Evolutionary conservation across 371 early-diverging fungal species (phyloP), one percentile per base, ranked within the genome.

Genomic region (Aphelidium insulamus): DNA sequence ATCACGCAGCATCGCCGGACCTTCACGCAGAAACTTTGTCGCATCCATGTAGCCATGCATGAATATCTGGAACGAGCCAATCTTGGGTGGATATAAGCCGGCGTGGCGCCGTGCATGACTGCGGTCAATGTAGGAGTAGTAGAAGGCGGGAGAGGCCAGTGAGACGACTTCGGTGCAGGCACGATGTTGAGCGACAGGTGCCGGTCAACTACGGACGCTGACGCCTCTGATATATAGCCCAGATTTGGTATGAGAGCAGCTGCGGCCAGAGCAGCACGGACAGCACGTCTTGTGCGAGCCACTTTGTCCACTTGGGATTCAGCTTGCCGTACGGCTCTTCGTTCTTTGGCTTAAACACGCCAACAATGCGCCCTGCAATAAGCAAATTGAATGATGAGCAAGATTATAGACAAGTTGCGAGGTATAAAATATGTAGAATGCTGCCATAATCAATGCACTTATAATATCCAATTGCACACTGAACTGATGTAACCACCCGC

Each of bases 291-390:
- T 73, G 59, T 43, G 85, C 86, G n/a, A 82, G 49, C 83, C 81
- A 85, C 46, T 88, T 85, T 2, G 76, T 69, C 86, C 83, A 88
- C 51, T 88, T 88, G 2, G 85, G 85, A 48, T 85, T 88, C 26
- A 79, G 46, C 4, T 69, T 59, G 0, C 83, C 83, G 46, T 85
- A 88, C 1, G 86, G 90, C 44, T 88, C 90, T 48, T 88, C 90
- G 41, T 88, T 72, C 49, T 82, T 82, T 5, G 90, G 90, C 39
- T 88, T 88, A 49, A 84, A 85, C 0, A 85, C 81, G 4, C 83
- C 85, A 0, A 88, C 72, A 31, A 75, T 77, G n/a, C n/a, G n/a
- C n/a, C n/a, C n/a, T n/a, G n/a, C n/a, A n/a, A n/a, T n/a, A n/a
- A n/a, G n/a, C n/a, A n/a, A n/a, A n/a, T n/a, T n/a, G n/a, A n/a